A percentile compares a stretch with the other conserved stretches of the same genome.
Evolutionary conservation across 148 eudicot genomes (phyloP).

Genomic region (Heliamphora exappendiculata): DNA sequence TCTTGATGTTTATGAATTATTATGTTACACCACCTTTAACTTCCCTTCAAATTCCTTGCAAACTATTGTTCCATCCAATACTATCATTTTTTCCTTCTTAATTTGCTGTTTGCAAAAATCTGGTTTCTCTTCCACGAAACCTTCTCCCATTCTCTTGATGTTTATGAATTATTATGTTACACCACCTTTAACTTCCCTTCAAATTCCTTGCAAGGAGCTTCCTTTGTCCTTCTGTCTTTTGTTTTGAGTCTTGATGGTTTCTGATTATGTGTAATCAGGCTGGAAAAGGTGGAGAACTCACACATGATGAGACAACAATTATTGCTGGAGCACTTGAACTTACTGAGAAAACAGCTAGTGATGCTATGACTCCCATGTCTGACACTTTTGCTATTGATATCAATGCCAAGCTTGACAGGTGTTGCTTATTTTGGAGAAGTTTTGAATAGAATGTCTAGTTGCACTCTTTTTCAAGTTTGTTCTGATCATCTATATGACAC

Average conservation of each 20-base stretch:
- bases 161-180: neutral
- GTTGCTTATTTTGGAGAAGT: slow-evolving; percentile 11
- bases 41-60: neutral
- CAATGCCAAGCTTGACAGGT: slow-evolving; percentile 79
- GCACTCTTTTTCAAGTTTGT: neutral
- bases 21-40: neutral
- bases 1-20: neutral
- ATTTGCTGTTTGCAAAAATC: neutral
- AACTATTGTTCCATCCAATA: neutral
- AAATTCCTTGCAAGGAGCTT: neutral
- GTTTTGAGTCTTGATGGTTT: neutral
- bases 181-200: neutral
- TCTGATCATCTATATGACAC: slow-evolving; percentile 7
- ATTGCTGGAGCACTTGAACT: slow-evolving; percentile 91
- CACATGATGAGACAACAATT: slow-evolving; percentile 92
- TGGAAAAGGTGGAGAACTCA: slow-evolving; percentile 92
- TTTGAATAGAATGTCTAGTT: neutral
- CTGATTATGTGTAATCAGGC: slow-evolving; percentile 38
- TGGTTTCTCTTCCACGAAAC: neutral
- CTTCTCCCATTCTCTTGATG: neutral
- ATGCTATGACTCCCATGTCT: slow-evolving; percentile 84
- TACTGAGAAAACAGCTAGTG: slow-evolving; percentile 68
- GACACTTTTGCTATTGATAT: slow-evolving; percentile 73
- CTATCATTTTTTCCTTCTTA: neutral
- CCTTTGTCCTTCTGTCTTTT: slow-evolving; percentile 2